These are phyloP conservation scores for Capronia epimyces DNA, from an alignment of 2,329 filamentous ascomycete species.

Conservation along the genomic window DNA sequence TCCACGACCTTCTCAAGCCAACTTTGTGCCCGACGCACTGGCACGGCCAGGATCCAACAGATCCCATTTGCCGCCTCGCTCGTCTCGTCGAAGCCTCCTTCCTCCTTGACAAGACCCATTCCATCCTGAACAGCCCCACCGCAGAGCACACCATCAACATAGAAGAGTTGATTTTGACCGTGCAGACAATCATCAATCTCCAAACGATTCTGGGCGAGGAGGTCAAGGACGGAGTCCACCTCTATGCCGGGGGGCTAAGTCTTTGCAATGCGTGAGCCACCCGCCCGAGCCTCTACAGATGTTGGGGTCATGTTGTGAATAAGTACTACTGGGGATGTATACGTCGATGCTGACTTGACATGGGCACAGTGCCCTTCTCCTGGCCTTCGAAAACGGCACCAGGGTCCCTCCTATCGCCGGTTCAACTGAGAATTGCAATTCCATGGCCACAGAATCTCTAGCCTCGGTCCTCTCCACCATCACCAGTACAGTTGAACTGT, in stretches of 20 bases:
- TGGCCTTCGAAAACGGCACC: neutral
- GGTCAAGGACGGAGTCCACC: neutral
- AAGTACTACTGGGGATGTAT: too few relatives aligned
- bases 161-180: neutral
- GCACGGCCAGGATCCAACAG: neutral
- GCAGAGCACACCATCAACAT: neutral
- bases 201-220: neutral
- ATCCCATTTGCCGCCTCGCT: neutral
- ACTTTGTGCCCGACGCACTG: neutral
- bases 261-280: neutral
- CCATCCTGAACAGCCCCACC: neutral
- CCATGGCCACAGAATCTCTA: neutral
- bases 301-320: neutral
- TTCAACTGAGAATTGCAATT: neutral
- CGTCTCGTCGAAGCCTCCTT: neutral
- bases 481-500: neutral
- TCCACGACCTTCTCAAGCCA: slow-evolving; percentile 3
- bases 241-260: neutral
- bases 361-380: neutral
- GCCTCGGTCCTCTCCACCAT: neutral
- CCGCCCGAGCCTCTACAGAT: neutral
- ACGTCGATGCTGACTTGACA: neutral
- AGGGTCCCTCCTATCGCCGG: neutral
- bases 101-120: neutral
- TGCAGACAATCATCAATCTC: neutral